Base-by-base conservation (phyloP, 768 basidiomycete species). In the Strobilomyces confusus region DNA sequence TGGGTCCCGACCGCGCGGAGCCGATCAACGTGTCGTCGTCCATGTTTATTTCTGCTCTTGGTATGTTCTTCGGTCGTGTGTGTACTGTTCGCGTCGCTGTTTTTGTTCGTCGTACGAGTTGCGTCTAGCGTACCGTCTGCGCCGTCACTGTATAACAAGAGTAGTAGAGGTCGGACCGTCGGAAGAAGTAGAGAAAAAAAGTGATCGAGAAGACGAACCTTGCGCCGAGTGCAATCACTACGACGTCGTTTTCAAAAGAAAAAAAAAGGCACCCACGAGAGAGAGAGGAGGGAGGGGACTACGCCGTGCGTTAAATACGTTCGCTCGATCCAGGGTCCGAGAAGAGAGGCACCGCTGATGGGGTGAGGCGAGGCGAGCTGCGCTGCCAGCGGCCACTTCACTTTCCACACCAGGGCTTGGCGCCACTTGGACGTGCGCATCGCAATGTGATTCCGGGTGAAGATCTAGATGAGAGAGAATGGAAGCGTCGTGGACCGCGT, bases 21-120 rank as follows among this genome's bases (percentile, higher is more conserved):
- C 48, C 61, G 34, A 57, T 38, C 55, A 65, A 44, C 1, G 66
- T 66, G 5, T 67, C 63, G 17, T 66, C 63, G 11, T 65, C 66
- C 61, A 66, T 66, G 29, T 8, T 29, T 29, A 9, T 29, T 29
- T 29, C 29, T n/a, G 12, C 25, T 19, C 5, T 38, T 40, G 14
- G 48, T 6, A 9, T 34, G 13, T 22, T 37, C 33, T 45, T 44
- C 15, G 13, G n/a, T 20, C 30, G 32, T 12, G 48, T 40, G 3
- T 32, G 14, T 29, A 15, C 33, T 3, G 17, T 2, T 41, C 6
- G 22, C 22, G 4, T 23, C 42, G 50, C 33, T 56, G 37, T 52
- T 32, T 47, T 51, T 22, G 11, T 20, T 20, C 23, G 45, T 13
- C 7, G 41, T 56, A 15, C 13, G 36, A 42, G 9, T 33, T 26